A percentile compares a stretch with the other conserved stretches of the same genome.
These are phyloP conservation scores for Capronia americana DNA, from an alignment of 2,329 filamentous ascomycete genomes.

Conservation along the genomic window DNA sequence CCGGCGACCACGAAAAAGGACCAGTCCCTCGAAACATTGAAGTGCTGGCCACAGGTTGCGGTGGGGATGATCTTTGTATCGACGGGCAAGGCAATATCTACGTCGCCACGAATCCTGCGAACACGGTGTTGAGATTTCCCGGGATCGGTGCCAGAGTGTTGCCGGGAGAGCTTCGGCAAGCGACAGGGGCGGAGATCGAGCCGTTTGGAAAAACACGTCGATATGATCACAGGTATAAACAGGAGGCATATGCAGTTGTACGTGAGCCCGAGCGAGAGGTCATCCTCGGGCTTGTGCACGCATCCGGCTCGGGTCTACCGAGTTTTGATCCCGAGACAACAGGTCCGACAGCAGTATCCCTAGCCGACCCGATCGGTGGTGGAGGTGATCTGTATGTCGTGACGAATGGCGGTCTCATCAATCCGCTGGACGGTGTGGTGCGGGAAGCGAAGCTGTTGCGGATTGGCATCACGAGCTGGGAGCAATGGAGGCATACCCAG, in stretches of 20 bases:
- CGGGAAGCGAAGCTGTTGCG: conserved; percentile 14
- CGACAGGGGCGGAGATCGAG: background rate
- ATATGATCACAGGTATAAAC: background rate
- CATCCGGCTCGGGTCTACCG: background rate
- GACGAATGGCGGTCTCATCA: conserved; percentile 14
- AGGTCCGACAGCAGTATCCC: conserved; percentile 7
- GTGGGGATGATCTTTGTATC: conserved; percentile 17
- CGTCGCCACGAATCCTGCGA: conserved; percentile 18
- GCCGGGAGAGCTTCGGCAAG: background rate
- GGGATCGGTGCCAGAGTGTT: background rate
- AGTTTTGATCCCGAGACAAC: conserved; percentile 5
- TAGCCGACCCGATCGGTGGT: background rate
- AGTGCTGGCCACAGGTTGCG: conserved; percentile 7
- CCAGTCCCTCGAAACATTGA: background rate
- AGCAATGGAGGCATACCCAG: background rate
- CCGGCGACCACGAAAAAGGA: background rate
- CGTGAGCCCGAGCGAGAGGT: background rate
- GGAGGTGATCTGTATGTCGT: conserved; percentile 12
- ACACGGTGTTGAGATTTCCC: conserved; percentile 18
- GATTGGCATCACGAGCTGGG: background rate
- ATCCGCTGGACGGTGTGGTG: conserved; percentile 15
- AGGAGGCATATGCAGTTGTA: background rate
- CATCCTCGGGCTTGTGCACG: conserved; percentile 4
- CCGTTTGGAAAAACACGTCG: background rate
- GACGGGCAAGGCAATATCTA: conserved; percentile 14